phyloP scores from a whole-genome alignment of 441 rosid species.

The Heliophila coronopifolia region DNA sequence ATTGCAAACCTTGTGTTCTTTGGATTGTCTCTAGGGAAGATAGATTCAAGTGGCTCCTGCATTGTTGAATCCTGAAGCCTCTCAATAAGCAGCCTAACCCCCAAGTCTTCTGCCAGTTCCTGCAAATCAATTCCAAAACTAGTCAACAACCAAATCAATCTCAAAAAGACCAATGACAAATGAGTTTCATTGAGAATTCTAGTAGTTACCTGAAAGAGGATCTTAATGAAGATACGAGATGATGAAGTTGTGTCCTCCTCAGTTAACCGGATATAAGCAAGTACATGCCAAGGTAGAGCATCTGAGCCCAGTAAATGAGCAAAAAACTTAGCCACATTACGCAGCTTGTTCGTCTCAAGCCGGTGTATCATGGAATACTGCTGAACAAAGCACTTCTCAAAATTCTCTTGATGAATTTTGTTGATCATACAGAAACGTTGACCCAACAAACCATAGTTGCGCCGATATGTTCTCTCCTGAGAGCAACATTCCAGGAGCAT shows the following conservation, averaged over 20 bases:
- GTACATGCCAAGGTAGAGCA: slow-evolving; percentile 87
- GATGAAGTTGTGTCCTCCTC: slow-evolving; percentile 93
- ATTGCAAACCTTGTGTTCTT: slow-evolving; percentile 83
- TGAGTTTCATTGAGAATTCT: neutral
- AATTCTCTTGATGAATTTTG: slow-evolving; percentile 75
- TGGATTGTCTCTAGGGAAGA: slow-evolving; percentile 82
- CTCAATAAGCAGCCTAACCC: slow-evolving; percentile 63
- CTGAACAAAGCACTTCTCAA: slow-evolving; percentile 79
- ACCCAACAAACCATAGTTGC: slow-evolving; percentile 79
- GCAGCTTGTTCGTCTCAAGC: slow-evolving; percentile 73
- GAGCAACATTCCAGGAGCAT: slow-evolving; percentile 95
- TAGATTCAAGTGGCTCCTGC: slow-evolving; percentile 69
- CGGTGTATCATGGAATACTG: slow-evolving; percentile 91
- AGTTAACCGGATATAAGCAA: slow-evolving; percentile 67
- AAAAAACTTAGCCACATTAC: slow-evolving; percentile 85
- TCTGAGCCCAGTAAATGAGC: slow-evolving; percentile 85
- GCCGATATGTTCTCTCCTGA: slow-evolving; percentile 86
- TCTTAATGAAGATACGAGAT: slow-evolving; percentile 85
- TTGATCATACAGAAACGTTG: slow-evolving; percentile 91
- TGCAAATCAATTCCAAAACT: slow-evolving; percentile 27
- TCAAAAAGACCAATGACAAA: neutral
- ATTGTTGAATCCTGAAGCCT: slow-evolving; percentile 72
- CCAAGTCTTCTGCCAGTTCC: slow-evolving; percentile 83
- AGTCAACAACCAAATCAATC: neutral
- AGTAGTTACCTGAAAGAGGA: slow-evolving; percentile 73